Evolutionary conservation across 352 stramenopile species (phyloP), one percentile per base, ranked within the genome.

Genomic region (Bremia lactucae): DNA sequence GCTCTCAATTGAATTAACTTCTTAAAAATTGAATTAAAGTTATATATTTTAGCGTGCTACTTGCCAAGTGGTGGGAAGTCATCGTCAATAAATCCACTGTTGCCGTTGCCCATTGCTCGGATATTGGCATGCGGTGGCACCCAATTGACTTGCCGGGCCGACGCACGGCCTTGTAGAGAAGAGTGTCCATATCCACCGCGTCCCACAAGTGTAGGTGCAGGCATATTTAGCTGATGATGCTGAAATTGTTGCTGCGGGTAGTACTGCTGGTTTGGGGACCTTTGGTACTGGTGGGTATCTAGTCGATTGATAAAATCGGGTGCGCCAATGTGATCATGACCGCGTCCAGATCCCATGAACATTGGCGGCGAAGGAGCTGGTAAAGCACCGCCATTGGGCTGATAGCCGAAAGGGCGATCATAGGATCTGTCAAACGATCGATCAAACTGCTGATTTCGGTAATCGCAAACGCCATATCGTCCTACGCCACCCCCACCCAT

Each of bases 61-160:
- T 82, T 73, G 28, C 72, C 66, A 5, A 88, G 58, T 13, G 76
- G 76, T 19, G 76, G 72, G 39, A 88, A 88, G 25, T 84, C 73
- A 20, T 84, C 71, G 15, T 86, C 58, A 31, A 68, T 65, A 45
- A 86, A 86, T 19, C 51, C 64, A 10, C 60, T 42, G 23, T 29
- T 61, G 25, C 65, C 44, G 28, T 37, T 63, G 22, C 49, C 54
- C 21, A 54, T 40, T 49, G 35, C 39, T 29, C 52, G 37, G 55
- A 46, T 36, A 34, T 49, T 59, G 16, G 36, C 28, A 36, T 55
- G 51, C 10, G 52, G 40, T 20, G 58, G 53, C 29, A 59, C 40
- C 39, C 42, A 52, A 19, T 57, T 49, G 4, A 38, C 49, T 15
- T 49, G 44, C 20, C 46, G 53, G 13, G 50, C 39, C 19, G 49